Conservation (phyloP, 2,329 filamentous ascomycete species). For the Penicillium capsulatum region DNA sequence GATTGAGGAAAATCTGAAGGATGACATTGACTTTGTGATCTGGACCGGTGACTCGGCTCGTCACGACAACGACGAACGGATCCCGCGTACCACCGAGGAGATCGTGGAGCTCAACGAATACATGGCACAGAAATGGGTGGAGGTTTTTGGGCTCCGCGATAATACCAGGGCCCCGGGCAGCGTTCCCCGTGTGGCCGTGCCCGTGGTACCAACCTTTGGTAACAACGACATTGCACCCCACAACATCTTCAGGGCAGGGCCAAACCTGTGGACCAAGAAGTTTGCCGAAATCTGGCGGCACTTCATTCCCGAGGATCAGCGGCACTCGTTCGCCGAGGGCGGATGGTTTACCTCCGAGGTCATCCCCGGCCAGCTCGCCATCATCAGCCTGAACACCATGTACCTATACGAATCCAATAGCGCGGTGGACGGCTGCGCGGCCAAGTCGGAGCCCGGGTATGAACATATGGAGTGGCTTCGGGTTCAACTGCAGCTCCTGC, state of each 20-base stretch:
- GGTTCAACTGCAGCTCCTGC: slow-evolving; percentile 78
- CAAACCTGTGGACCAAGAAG: slow-evolving; percentile 76
- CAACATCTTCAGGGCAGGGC: slow-evolving; percentile 82
- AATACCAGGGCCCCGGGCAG: slow-evolving; percentile 44
- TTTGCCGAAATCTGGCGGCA: slow-evolving; percentile 75
- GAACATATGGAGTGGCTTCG: slow-evolving; percentile 96
- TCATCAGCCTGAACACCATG: slow-evolving; percentile 92
- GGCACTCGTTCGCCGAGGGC: slow-evolving; percentile 83
- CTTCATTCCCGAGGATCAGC: slow-evolving; percentile 89
- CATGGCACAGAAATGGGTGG: slow-evolving; percentile 70
- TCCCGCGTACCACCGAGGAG: slow-evolving; percentile 70
- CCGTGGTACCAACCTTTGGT: slow-evolving; percentile 83
- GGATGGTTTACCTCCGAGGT: slow-evolving; percentile 96
- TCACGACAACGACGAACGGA: slow-evolving; percentile 79
- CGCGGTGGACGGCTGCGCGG: slow-evolving; percentile 83
- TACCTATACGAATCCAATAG: slow-evolving; percentile 94
- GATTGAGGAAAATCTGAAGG: slow-evolving; percentile 72
- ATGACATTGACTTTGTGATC: slow-evolving; percentile 80
- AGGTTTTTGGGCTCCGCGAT: slow-evolving; percentile 60
- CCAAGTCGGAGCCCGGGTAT: slow-evolving; percentile 77
- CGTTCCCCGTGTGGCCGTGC: slow-evolving; percentile 61
- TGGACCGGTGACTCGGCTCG: slow-evolving; percentile 90
- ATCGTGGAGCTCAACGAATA: slow-evolving; percentile 73
- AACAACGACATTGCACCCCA: slow-evolving; percentile 98
- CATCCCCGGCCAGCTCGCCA: slow-evolving; percentile 75